phyloP scores from a whole-genome alignment of 306 rosid genomes.

The Argentina anserina region DNA sequence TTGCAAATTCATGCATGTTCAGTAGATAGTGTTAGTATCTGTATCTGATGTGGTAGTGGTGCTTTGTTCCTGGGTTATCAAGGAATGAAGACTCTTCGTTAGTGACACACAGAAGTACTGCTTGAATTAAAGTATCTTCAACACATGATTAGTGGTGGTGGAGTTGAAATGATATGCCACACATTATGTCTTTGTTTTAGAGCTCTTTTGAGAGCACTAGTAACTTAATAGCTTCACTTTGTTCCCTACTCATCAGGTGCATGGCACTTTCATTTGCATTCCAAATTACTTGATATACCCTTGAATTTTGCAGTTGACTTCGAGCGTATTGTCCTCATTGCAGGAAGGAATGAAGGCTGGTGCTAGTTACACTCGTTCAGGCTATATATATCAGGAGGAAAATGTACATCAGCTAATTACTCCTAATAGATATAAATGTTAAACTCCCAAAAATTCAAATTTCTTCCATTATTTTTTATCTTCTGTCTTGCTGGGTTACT shows the following conservation, averaged over 20 bases:
- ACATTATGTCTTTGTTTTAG: neutral
- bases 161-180: neutral
- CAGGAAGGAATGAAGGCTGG: slow-evolving; percentile 9
- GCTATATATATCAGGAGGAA: neutral
- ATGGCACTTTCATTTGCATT: neutral
- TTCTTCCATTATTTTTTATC: neutral
- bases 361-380: neutral
- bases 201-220: neutral
- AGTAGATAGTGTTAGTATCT: neutral
- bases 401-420: neutral
- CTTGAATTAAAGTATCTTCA: neutral
- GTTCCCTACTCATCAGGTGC: too few relatives aligned
- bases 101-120: neutral
- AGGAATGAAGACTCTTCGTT: neutral
- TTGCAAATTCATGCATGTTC: neutral
- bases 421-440: neutral
- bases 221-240: neutral
- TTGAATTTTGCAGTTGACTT: neutral
- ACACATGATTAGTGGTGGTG: neutral
- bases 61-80: neutral
- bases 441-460: neutral
- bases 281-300: neutral
- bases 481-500: neutral
- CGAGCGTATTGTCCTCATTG: neutral
- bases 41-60: too few relatives aligned